Conservation (phyloP, 208 protist genomes). For the Acanthamoeba culbertsoni region DNA sequence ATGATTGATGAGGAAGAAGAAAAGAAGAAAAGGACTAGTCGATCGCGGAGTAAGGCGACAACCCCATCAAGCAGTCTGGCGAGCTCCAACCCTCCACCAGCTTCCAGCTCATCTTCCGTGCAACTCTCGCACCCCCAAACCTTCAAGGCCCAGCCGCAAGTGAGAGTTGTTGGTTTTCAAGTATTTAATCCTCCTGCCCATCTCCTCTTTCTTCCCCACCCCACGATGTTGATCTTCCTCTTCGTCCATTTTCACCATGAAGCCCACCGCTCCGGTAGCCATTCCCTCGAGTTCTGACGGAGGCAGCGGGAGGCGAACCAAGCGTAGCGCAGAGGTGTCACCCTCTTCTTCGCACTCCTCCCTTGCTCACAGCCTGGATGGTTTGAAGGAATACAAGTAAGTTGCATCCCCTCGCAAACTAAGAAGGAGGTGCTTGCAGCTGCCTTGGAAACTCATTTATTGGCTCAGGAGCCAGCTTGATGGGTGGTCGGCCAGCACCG, state of each 20-base stretch:
- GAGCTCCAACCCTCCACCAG: background rate
- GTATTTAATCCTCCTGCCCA: background rate
- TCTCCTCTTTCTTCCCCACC: background rate
- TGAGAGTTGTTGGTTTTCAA: background rate
- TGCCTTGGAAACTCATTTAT: background rate
- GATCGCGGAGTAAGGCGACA: background rate
- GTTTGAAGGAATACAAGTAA: constrained; percentile 28
- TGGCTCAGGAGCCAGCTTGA: background rate
- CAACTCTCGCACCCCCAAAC: background rate
- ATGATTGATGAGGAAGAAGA: constrained; percentile 27
- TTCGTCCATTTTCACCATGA: background rate
- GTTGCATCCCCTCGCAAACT: background rate
- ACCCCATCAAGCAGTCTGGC: background rate
- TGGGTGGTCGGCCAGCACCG: background rate
- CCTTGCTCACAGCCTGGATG: background rate
- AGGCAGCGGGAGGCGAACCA: background rate
- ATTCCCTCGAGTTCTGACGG: background rate
- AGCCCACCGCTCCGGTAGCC: background rate
- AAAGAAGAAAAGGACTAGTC: background rate
- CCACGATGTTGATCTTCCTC: background rate
- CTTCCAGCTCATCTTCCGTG: background rate
- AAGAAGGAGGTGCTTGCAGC: background rate
- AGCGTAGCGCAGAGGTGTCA: background rate
- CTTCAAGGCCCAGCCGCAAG: background rate
- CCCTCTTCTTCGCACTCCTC: background rate